Conservation (phyloP, 441 rosid species). For the Erysimum cheiri region DNA sequence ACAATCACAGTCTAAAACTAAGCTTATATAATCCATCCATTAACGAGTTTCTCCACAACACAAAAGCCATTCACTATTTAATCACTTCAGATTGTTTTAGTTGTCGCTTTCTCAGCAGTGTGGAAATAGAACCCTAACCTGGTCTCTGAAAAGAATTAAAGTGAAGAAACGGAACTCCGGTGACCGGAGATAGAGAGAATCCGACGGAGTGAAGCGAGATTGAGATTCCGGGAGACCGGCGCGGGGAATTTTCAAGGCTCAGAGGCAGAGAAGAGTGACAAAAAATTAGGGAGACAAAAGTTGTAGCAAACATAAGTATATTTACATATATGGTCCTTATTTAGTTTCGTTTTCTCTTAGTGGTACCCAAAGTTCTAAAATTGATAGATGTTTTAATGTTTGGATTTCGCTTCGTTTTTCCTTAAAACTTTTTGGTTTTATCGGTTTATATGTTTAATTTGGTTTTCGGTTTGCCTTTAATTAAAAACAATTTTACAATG, state of each 20-base stretch:
- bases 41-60: background rate
- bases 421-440: too few relatives aligned
- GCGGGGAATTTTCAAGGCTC: slow-evolving; percentile 40
- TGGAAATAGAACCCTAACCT: slow-evolving; percentile 32
- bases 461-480: background rate
- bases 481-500: too few relatives aligned
- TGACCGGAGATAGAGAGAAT: slow-evolving; percentile 17
- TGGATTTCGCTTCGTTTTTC: background rate
- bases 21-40: background rate
- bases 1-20: background rate
- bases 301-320: background rate
- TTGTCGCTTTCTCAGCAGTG: slow-evolving; percentile 26
- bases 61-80: background rate
- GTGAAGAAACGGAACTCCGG: slow-evolving; percentile 10
- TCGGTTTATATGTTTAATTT: background rate
- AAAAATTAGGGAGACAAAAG: slow-evolving; percentile 16
- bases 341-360: background rate
- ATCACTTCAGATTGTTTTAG: background rate
- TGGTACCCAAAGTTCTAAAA: background rate
- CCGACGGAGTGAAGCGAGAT: slow-evolving; percentile 5
- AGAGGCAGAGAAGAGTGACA: too few relatives aligned
- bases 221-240: slow-evolving; percentile 23
- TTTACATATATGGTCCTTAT: slow-evolving; percentile 22
- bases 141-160: background rate
- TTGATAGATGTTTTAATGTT: too few relatives aligned